A percentile compares a stretch with the other conserved stretches of the same genome.
Conservation (phyloP, 2,329 filamentous ascomycete species). For the Seiridium unicorne region DNA sequence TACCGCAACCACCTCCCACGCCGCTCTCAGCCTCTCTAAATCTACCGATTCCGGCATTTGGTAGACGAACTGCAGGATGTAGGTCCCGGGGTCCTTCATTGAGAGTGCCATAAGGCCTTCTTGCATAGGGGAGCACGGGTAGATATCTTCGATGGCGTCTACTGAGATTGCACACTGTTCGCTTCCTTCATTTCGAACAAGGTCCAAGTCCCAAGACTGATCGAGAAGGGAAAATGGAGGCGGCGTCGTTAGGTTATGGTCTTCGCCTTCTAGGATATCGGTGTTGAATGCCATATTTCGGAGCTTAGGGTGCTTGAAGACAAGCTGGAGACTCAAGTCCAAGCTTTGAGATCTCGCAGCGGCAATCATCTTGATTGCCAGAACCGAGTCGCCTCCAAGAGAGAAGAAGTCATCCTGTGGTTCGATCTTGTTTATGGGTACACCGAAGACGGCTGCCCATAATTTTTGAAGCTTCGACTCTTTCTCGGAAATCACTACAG, state of each 20-base stretch:
- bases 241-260: not conserved
- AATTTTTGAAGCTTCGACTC: too few species aligned
- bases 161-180: not conserved
- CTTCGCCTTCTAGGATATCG: not conserved
- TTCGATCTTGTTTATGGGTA: too few species aligned
- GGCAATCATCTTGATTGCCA: conserved; percentile 7
- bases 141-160: not conserved
- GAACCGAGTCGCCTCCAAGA: conserved; percentile 7
- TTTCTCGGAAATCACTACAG: too few species aligned
- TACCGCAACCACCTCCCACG: not conserved
- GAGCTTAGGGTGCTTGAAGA: conserved; percentile 3
- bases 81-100: not conserved
- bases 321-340: not conserved
- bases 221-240: not conserved
- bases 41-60: not conserved
- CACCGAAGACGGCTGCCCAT: too few species aligned
- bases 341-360: not conserved
- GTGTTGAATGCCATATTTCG: not conserved
- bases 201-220: too few species aligned
- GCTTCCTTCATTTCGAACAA: not conserved
- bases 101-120: not conserved
- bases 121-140: not conserved
- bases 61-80: not conserved
- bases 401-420: conserved; percentile 3
- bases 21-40: not conserved